Evolutionary conservation across 2,329 filamentous ascomycete species (phyloP).

Genomic region (Neonectria faginata): DNA sequence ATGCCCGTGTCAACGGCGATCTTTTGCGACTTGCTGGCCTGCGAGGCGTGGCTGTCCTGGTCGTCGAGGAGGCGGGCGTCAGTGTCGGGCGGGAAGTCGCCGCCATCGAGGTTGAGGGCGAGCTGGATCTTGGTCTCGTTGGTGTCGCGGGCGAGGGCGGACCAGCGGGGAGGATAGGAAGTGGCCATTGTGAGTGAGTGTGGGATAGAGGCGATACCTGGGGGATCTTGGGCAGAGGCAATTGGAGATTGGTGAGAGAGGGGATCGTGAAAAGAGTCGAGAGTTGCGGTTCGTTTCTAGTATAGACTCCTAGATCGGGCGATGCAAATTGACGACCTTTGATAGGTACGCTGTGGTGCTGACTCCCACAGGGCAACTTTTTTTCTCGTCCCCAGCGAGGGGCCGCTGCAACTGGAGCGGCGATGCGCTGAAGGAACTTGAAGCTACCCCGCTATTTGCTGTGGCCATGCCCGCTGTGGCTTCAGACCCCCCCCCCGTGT

Average conservation of each 20-base stretch:
- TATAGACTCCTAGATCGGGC: constrained; percentile 47
- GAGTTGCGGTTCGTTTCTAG: constrained; percentile 4
- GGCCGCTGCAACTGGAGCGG: constrained; percentile 26
- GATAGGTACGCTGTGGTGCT: constrained; percentile 36
- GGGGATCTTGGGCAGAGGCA: constrained; percentile 4
- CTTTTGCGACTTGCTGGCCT: constrained; percentile 84
- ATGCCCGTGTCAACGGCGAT: constrained; percentile 94
- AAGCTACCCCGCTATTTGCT: constrained; percentile 49
- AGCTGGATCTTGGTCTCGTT: constrained; percentile 98
- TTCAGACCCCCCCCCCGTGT: constrained; percentile 28
- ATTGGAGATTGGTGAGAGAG: constrained; percentile 22
- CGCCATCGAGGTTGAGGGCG: constrained; percentile 93
- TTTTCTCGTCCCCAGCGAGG: constrained; percentile 28
- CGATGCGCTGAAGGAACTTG: constrained; percentile 29
- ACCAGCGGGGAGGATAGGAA: constrained; percentile 67
- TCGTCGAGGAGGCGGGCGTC: constrained; percentile 65
- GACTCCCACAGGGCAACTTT: constrained; percentile 33
- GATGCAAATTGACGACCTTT: constrained; percentile 43
- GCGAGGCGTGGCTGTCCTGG: constrained; percentile 79
- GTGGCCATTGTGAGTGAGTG: constrained; percentile 41
- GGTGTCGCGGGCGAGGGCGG: constrained; percentile 86
- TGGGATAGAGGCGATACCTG: neutral
- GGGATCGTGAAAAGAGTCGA: constrained; percentile 3
- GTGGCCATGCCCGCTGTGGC: constrained; percentile 41
- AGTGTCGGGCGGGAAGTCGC: constrained; percentile 75